Evolutionary conservation across 371 early-diverging fungal genomes (phyloP), one percentile per base, ranked within the genome.

Genomic region (Mortierella sp.): DNA sequence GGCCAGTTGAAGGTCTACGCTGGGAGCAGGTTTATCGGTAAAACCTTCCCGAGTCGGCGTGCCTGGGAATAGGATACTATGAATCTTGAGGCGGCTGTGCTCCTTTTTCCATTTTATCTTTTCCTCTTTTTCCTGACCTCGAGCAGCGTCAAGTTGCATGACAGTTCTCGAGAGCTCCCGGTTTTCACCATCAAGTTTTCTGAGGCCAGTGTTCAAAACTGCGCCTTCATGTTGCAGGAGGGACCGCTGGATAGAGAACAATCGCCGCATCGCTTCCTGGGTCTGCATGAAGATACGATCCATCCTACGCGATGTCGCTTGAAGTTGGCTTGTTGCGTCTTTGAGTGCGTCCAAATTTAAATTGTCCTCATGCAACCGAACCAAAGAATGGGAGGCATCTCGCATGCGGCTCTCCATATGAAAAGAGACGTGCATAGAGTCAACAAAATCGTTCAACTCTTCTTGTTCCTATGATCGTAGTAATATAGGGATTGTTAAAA

Each of bases 371-470:
- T 80, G 72, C 9, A 72, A 60, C 3, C 75, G 81, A 45, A 80
- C 69, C 58, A 75, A 55, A 22, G 75, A 74, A 43, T 65, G 58
- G 9, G 80, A 80, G 13, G 80, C 80, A 40, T 80, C 80, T 33
- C 80, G 80, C 71, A 80, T 75, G 8, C 81, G 75, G 32, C 38
- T 52, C 36, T 80, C 81, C 47, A 80, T 75, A 16, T 68, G 71
- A 7, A 80, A 55, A 6, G 75, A 63, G 16, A 71, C 70, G 19
- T 80, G 68, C 70, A 80, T 63, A 11, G 71, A 52, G 41, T 80
- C 75, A 38, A 80, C 22, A 57, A 74, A 75, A 4, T 67, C 52
- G 7, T 65, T 61, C 21, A 80, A 59, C 2, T 75, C 81, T 5
- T 72, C 59, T 66, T 72, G 71, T 65, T 80, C 81, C 81, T 80